Evolutionary conservation across 2,329 filamentous ascomycete genomes (phyloP), one percentile per base, ranked within the genome.

Genomic region (Fusarium devonianum): DNA sequence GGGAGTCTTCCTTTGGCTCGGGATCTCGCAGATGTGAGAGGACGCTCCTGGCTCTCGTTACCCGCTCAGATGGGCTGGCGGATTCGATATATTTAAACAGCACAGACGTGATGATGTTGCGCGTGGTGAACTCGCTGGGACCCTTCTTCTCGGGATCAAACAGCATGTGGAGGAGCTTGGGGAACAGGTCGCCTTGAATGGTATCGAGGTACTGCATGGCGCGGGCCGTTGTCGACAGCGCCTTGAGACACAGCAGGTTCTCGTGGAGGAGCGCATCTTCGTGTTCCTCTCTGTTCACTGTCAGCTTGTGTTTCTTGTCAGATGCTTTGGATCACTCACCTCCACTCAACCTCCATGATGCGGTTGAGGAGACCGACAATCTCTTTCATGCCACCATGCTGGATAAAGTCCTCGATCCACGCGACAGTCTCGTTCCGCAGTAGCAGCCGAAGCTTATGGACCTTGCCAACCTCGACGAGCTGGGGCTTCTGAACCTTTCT

Each of bases 61-160:
- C 75, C n/a, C 87, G 80, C 62, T 91, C 85, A 4, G 77, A 71
- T 2, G 80, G 72, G 0, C 82, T 63, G 6, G 87, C 84, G 2
- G 84, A 82, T 49, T 91, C 85, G 41, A 97, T 87, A 70, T 96
- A 94, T 12, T 89, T 92, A 67, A 96, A 93, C 17, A 99, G 77
- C 6, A 97, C 81, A 37, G 89, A 94, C 26, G 92, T 90, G 67
- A 97, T 88, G 63, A 97, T 90, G 63, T 88, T 88, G 45, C 94
- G 87, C 10, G 94, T 97, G 4, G 89, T 94, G 70, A 96, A 99
- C 71, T 99, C 94, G 75, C 90, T 95, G 0, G 94, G 94, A 0
- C 94, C 94, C 71, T 97, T 97, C 77, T 92, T 95, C 69, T 97
- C 93, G n/a, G 95, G 90, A 65, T 97, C 92, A 65, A 97, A 97